A percentile compares a stretch with the other conserved stretches of the same genome.
phyloP scores from a whole-genome alignment of 768 basidiomycete species.

The Pleurotus cornucopiae region DNA sequence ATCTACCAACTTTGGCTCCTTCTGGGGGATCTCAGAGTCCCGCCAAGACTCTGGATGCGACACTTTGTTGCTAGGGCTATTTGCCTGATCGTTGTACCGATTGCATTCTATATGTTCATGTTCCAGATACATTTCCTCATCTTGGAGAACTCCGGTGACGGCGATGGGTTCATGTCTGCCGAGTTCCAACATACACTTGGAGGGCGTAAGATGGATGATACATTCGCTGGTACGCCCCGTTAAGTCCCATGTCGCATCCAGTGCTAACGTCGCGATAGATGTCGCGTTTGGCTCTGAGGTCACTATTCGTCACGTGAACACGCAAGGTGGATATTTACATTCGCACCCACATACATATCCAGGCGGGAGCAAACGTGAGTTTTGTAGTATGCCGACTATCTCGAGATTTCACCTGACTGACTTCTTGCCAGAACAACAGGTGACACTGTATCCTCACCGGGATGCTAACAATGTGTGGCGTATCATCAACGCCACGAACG shows the following conservation, averaged over 20 bases:
- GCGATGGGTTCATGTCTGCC: slow-evolving; percentile 99
- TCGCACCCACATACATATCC: slow-evolving; percentile 92
- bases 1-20: slow-evolving; percentile 84
- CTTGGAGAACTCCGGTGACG: slow-evolving; percentile 87
- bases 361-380: slow-evolving; percentile 79
- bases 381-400: neutral
- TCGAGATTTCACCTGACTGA: slow-evolving; percentile 1
- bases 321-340: slow-evolving; percentile 98
- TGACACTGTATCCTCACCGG: slow-evolving; percentile 98
- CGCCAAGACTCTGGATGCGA: slow-evolving; percentile 68
- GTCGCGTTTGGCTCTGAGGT: slow-evolving; percentile 81
- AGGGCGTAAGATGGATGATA: slow-evolving; percentile 89
- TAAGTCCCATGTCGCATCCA: too few relatives aligned
- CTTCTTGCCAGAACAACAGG: slow-evolving; percentile 77
- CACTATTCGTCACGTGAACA: slow-evolving; percentile 87
- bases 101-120: slow-evolving; percentile 93
- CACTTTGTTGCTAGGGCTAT: slow-evolving; percentile 90
- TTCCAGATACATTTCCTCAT: slow-evolving; percentile 94
- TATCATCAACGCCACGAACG: slow-evolving; percentile 69
- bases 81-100: slow-evolving; percentile 83
- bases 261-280: slow-evolving; percentile 39
- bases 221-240: slow-evolving; percentile 66
- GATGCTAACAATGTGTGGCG: slow-evolving; percentile 95
- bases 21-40: slow-evolving; percentile 80
- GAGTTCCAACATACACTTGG: slow-evolving; percentile 96